Percentiles rank a stretch among this genome's conserved stretches.
Conservation (phyloP, 768 basidiomycete species). For the Mycena rebaudengoi region DNA sequence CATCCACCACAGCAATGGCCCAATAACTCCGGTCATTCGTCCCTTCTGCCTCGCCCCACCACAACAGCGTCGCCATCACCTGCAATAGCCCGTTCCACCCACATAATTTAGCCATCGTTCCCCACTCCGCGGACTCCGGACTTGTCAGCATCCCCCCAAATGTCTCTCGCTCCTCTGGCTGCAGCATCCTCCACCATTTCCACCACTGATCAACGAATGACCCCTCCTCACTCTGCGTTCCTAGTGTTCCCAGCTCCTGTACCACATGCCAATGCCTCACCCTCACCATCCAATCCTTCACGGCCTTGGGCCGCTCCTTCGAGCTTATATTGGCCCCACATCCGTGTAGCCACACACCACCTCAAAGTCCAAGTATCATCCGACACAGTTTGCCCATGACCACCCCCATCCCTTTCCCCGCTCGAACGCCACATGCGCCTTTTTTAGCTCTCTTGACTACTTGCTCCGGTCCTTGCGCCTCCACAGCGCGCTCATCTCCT, state of each 20-base stretch:
- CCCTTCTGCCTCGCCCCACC: not conserved
- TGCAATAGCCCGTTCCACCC: not conserved
- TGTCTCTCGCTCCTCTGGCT: not conserved
- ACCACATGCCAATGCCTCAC: not conserved
- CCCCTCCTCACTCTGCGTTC: not conserved
- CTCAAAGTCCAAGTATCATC: not conserved
- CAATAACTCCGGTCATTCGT: no score
- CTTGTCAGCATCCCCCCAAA: not conserved
- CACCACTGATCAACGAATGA: not conserved
- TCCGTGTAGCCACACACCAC: not conserved
- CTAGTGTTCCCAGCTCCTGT: not conserved
- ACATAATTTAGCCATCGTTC: not conserved
- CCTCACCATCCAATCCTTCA: not conserved
- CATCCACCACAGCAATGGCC: no score
- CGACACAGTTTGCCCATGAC: not conserved
- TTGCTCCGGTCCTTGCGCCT: not conserved
- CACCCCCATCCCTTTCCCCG: not conserved
- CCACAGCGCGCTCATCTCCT: not conserved
- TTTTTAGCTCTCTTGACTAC: not conserved
- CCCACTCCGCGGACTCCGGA: not conserved
- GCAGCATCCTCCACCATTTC: not conserved
- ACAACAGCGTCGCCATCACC: not conserved
- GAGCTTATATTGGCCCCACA: not conserved
- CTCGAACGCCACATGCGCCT: not conserved
- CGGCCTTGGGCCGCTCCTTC: not conserved